phyloP scores from a whole-genome alignment of 2,329 filamentous ascomycete genomes.

The Coniochaeta prunicola region DNA sequence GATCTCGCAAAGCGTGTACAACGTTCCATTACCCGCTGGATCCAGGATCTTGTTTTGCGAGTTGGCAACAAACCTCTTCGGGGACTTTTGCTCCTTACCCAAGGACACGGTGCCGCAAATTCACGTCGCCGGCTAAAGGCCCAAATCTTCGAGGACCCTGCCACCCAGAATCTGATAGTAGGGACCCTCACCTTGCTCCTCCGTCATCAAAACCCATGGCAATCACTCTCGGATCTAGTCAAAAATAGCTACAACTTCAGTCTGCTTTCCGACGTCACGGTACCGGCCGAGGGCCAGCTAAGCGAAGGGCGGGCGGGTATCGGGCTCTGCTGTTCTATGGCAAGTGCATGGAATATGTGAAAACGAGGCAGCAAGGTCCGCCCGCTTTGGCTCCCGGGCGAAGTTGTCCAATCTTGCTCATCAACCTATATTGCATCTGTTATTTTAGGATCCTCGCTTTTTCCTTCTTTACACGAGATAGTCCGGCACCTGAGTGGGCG shows the following conservation, averaged over 20 bases:
- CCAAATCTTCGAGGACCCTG: not conserved
- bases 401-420: not conserved
- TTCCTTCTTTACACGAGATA: not conserved
- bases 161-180: not conserved
- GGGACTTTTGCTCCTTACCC: not conserved
- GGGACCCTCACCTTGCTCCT: not conserved
- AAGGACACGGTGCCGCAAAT: not conserved
- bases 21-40: not conserved
- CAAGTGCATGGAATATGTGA: not conserved
- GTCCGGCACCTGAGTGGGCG: not conserved
- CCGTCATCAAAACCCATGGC: not conserved
- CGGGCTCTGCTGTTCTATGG: not conserved
- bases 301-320: not conserved
- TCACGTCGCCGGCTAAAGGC: not conserved
- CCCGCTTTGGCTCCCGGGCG: not conserved
- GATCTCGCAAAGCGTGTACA: not conserved
- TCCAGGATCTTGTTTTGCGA: not conserved
- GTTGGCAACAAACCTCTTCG: too few species aligned
- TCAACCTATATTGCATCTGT: not conserved
- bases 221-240: not conserved
- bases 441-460: not conserved
- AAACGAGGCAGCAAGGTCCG: not conserved
- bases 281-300: not conserved
- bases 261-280: not conserved
- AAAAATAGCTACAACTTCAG: not conserved